Evolutionary conservation across 495 filamentous ascomycete genomes (phyloP).

Genomic region (Parathielavia hyrcaniae): DNA sequence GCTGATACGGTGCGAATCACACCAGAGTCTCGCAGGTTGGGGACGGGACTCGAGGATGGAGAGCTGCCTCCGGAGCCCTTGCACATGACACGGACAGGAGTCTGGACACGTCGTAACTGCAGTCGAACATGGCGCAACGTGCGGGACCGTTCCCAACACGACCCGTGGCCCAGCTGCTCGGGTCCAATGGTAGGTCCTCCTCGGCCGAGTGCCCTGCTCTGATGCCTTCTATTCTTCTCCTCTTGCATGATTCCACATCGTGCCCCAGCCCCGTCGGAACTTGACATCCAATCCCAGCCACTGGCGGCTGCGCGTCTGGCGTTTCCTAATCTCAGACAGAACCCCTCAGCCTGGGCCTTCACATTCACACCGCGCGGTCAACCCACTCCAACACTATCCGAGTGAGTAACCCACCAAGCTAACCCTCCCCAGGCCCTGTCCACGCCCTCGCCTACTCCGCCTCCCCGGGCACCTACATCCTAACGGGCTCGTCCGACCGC

Average conservation of each 20-base stretch:
- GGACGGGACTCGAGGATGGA: background rate
- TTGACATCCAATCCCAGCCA: background rate
- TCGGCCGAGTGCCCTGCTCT: background rate
- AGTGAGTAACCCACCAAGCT: slow-evolving; percentile 4
- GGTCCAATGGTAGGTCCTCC: slow-evolving; percentile 31
- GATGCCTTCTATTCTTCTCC: background rate
- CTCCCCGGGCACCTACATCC: slow-evolving; percentile 64
- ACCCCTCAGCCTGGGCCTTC: background rate
- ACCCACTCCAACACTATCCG: background rate
- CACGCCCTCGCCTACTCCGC: slow-evolving; percentile 68
- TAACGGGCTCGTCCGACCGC: slow-evolving; percentile 82
- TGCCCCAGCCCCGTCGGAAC: no score
- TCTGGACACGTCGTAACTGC: background rate
- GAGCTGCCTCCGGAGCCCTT: slow-evolving; percentile 4
- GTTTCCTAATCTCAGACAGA: background rate
- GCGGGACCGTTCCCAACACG: slow-evolving; percentile 32
- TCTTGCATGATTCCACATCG: background rate
- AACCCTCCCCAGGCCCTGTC: slow-evolving; percentile 52
- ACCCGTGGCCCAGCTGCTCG: slow-evolving; percentile 41
- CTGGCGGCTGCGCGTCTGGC: background rate
- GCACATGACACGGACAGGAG: background rate
- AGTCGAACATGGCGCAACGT: slow-evolving; percentile 3
- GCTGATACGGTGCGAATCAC: background rate
- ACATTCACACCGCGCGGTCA: background rate
- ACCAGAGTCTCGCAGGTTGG: background rate